A percentile compares a stretch with the other conserved stretches of the same genome.
phyloP scores from a whole-genome alignment of 306 rosid species.

The Cercis canadensis region DNA sequence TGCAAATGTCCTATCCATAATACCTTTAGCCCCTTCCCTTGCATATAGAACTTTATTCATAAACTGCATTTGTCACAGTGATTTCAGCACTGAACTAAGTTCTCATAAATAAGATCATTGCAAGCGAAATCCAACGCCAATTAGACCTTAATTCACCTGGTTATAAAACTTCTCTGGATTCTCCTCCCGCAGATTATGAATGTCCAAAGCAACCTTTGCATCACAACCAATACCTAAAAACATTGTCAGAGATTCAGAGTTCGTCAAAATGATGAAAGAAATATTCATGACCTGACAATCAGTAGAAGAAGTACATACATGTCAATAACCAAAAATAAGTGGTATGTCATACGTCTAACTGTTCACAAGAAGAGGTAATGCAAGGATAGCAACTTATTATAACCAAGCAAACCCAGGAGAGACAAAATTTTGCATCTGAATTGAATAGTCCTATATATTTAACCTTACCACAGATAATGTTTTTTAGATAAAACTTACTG shows the following conservation, averaged over 20 bases:
- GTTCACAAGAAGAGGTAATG: slow-evolving; percentile 19
- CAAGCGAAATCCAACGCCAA: slow-evolving; percentile 17
- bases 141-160: slow-evolving; percentile 65
- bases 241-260: slow-evolving; percentile 37
- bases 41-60: slow-evolving; percentile 99
- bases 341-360: slow-evolving; percentile 3
- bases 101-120: slow-evolving; percentile 20
- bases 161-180: slow-evolving; percentile 97
- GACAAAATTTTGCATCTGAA: background rate
- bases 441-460: too few relatives aligned
- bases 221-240: slow-evolving; percentile 93
- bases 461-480: too few relatives aligned
- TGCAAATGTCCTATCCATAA: slow-evolving; percentile 94
- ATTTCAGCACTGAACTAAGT: slow-evolving; percentile 35
- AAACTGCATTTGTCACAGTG: slow-evolving; percentile 66
- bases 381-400: slow-evolving; percentile 3
- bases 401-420: slow-evolving; percentile 27
- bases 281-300: slow-evolving; percentile 27
- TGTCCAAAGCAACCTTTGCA: slow-evolving; percentile 99
- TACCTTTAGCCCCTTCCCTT: slow-evolving; percentile 95
- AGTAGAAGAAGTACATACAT: background rate
- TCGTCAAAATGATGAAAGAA: slow-evolving; percentile 33
- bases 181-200: slow-evolving; percentile 97
- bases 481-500: background rate
- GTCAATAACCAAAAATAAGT: slow-evolving; percentile 26